Base-by-base conservation (phyloP, 2,329 filamentous ascomycete genomes). In the Botryosphaeria dothidea region DNA sequence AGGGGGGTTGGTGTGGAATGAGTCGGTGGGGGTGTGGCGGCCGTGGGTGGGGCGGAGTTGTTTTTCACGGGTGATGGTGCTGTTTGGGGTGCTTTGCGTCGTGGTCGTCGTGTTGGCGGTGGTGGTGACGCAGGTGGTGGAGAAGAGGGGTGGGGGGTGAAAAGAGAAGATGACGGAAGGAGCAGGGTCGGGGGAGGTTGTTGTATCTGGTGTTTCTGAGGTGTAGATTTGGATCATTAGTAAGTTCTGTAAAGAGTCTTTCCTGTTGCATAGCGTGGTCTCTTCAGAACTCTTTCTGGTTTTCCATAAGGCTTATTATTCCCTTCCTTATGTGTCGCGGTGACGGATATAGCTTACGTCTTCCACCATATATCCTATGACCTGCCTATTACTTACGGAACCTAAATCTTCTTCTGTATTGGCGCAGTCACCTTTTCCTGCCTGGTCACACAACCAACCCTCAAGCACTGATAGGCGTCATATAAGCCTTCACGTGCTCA, bases 401-500 rank as follows among this genome's bases (percentile, higher is more conserved):
- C 41, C 15, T 8, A 45, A 4, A 48, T 9, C 19, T 23, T n/a
- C 19, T 48, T 25, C 19, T 11, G 19, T 25, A n/a, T n/a, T n/a
- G n/a, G n/a, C n/a, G 45, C 21, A 48, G 4, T 25, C 11, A 11
- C 45, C 21, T 15, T 13, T 34, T 45, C 15, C n/a, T 45, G 8
- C 3, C 41, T 19, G 17, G 5, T 3, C 41, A 25, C 15, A 25
- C 45, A 13, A 3, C 21, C 11, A 23, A 25, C n/a, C 45, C 9
- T 48, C 21, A 48, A 48, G 45, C 45, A 48, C 21, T 13, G 21
- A 23, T 19, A 25, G 67, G 65, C 19, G 65, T 58, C 54, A 71
- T 65, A 1, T 67, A 64, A 0, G 69, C 71, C 21, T 67, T 62
- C 3, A 74, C 38, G 56, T 72, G 71, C 31, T 68, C 45, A 2